Conservation (phyloP, 176 grass and related monocot species). For the sorghum (Sorghum bicolor) region DNA sequence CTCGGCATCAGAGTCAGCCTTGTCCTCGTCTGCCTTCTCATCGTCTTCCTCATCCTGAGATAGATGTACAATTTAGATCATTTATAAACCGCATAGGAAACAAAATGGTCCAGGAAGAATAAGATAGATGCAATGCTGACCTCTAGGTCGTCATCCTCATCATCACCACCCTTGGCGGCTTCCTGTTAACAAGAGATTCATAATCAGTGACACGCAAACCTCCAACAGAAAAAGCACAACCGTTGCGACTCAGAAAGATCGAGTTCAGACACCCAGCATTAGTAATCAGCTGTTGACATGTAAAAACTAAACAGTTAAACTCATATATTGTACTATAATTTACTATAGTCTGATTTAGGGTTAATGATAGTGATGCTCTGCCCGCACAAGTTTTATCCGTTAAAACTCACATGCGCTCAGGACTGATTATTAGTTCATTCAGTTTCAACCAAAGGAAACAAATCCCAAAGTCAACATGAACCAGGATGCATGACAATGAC, state of each 20-base stretch:
- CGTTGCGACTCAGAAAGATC: neutral
- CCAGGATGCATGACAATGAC: neutral
- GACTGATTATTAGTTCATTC: neutral
- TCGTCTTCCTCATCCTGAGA: slow-evolving; percentile 57
- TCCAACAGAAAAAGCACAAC: neutral
- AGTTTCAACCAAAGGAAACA: neutral
- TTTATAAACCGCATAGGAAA: neutral
- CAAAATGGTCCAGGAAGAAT: neutral
- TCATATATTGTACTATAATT: neutral
- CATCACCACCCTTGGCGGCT: slow-evolving; percentile 39
- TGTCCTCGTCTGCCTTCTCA: slow-evolving; percentile 40
- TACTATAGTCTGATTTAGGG: neutral
- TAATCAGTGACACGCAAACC: neutral
- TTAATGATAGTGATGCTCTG: neutral
- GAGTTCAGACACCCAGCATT: neutral
- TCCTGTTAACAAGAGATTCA: slow-evolving; percentile 34
- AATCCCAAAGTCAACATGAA: neutral
- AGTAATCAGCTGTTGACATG: neutral
- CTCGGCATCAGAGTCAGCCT: slow-evolving; percentile 45
- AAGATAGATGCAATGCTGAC: slow-evolving; percentile 3
- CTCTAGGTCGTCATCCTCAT: slow-evolving; percentile 47
- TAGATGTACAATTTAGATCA: neutral
- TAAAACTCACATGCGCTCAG: neutral
- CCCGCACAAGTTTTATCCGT: neutral
- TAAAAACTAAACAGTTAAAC: neutral